Evolutionary conservation across 805 yeast genomes (phyloP).

Genomic region (Pichia paraexigua): DNA sequence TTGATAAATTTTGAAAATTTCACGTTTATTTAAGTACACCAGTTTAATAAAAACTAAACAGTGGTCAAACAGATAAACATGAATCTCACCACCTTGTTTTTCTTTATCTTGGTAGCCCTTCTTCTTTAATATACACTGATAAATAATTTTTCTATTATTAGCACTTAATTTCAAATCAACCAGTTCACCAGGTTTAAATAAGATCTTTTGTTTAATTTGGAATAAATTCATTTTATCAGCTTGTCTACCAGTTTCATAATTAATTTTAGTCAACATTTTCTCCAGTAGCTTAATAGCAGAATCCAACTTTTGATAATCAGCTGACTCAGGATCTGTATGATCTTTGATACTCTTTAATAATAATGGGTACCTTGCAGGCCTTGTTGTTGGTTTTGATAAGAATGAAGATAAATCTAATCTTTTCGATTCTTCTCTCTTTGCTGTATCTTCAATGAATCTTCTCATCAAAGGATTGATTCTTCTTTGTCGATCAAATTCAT

Average conservation of each 20-base stretch:
- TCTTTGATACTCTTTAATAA: constrained; percentile 76
- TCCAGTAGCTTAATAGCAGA: constrained; percentile 71
- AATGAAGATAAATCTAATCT: constrained; percentile 90
- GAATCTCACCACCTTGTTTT: constrained; percentile 62
- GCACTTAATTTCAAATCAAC: constrained; percentile 80
- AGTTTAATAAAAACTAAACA: constrained; percentile 77
- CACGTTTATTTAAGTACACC: constrained; percentile 81
- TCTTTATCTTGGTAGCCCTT: constrained; percentile 63
- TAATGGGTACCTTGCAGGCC: constrained; percentile 91
- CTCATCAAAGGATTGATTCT: constrained; percentile 85
- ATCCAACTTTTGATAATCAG: constrained; percentile 60
- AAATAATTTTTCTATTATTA: constrained; percentile 70
- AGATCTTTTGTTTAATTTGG: constrained; percentile 75
- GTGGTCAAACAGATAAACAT: constrained; percentile 82
- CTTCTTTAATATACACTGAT: constrained; percentile 69
- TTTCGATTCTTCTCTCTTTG: constrained; percentile 74
- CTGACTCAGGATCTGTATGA: constrained; percentile 65
- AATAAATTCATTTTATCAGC: constrained; percentile 87
- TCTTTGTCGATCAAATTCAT: constrained; percentile 90
- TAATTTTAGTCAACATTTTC: constrained; percentile 67
- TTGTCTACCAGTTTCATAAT: constrained; percentile 86
- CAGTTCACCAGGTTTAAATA: constrained; percentile 73
- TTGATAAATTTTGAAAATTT: constrained; percentile 84
- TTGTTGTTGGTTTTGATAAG: constrained; percentile 88
- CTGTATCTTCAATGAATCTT: constrained; percentile 87